A percentile compares a stretch with the other conserved stretches of the same genome.
Conservation (phyloP, 2,329 filamentous ascomycete species). For the Sphaerulina populicola region DNA sequence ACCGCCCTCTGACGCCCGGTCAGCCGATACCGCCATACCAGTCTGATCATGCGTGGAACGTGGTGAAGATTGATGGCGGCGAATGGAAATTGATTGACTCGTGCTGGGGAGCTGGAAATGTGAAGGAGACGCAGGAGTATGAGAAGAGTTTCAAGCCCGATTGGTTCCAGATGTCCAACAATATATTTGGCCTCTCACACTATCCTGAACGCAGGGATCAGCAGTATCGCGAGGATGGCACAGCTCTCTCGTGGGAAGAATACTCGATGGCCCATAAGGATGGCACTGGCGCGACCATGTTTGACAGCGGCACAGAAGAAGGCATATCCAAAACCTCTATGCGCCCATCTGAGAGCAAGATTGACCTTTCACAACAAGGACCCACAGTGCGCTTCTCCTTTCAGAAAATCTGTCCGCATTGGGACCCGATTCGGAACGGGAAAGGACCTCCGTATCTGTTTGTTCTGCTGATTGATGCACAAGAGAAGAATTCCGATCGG, state of each 20-base stretch:
- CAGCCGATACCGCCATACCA: slow-evolving; percentile 55
- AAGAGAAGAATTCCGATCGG: slow-evolving; percentile 47
- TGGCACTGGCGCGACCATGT: slow-evolving; percentile 41
- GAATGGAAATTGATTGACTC: slow-evolving; percentile 86
- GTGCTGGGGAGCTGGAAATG: slow-evolving; percentile 82
- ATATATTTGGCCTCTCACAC: slow-evolving; percentile 71
- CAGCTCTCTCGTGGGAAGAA: slow-evolving; percentile 65
- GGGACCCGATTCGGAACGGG: slow-evolving; percentile 63
- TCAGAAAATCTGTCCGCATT: slow-evolving; percentile 70
- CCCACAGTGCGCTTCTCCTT: slow-evolving; percentile 62
- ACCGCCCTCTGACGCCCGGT: slow-evolving; percentile 54
- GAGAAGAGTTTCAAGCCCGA: slow-evolving; percentile 58
- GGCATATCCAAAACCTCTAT: slow-evolving; percentile 52
- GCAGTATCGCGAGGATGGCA: slow-evolving; percentile 68
- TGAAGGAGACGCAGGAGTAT: slow-evolving; percentile 53
- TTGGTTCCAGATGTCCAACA: slow-evolving; percentile 57
- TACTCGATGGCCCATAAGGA: slow-evolving; percentile 59
- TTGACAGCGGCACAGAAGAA: slow-evolving; percentile 41
- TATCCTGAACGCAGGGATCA: slow-evolving; percentile 61
- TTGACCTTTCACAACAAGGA: slow-evolving; percentile 50
- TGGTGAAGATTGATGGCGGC: slow-evolving; percentile 70
- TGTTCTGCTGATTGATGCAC: slow-evolving; percentile 57
- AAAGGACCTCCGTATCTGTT: slow-evolving; percentile 59
- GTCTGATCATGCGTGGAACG: slow-evolving; percentile 81
- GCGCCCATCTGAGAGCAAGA: slow-evolving; percentile 51